Conservation (phyloP, 2,329 filamentous ascomycete species). For the Lachnellula suecica region DNA sequence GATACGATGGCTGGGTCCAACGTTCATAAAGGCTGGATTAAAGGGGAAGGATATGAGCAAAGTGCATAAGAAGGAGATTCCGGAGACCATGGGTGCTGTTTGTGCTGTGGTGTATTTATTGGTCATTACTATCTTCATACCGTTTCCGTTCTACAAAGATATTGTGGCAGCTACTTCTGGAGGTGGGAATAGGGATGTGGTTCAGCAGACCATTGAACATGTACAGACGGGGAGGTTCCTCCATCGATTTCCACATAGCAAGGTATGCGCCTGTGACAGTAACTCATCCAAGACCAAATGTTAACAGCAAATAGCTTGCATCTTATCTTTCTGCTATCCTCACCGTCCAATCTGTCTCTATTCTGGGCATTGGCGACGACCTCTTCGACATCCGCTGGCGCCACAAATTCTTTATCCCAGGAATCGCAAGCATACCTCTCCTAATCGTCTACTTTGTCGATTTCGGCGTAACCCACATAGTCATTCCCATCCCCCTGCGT, state of each 20-base stretch:
- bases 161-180: slow-evolving; percentile 94
- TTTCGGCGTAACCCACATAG: slow-evolving; percentile 94
- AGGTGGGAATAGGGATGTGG: slow-evolving; percentile 86
- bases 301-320: slow-evolving; percentile 64
- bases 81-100: slow-evolving; percentile 94
- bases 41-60: slow-evolving; percentile 90
- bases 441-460: slow-evolving; percentile 98
- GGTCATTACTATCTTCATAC: slow-evolving; percentile 86
- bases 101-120: slow-evolving; percentile 92
- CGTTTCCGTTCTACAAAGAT: slow-evolving; percentile 97
- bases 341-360: slow-evolving; percentile 84
- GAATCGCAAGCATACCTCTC: slow-evolving; percentile 88
- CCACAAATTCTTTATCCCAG: slow-evolving; percentile 97
- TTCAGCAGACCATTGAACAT: slow-evolving; percentile 46
- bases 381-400: slow-evolving; percentile 98
- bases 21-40: slow-evolving; percentile 84
- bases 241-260: slow-evolving; percentile 91
- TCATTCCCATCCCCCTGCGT: slow-evolving; percentile 83
- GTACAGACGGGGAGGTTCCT: slow-evolving; percentile 77
- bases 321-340: slow-evolving; percentile 94
- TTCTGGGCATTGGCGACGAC: slow-evolving; percentile 93
- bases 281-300: not conserved
- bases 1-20: slow-evolving; percentile 89
- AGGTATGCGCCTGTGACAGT: slow-evolving; percentile 53
- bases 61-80: slow-evolving; percentile 71